Conservation (phyloP, 352 stramenopile genomes). For the Pythium oligandrum region DNA sequence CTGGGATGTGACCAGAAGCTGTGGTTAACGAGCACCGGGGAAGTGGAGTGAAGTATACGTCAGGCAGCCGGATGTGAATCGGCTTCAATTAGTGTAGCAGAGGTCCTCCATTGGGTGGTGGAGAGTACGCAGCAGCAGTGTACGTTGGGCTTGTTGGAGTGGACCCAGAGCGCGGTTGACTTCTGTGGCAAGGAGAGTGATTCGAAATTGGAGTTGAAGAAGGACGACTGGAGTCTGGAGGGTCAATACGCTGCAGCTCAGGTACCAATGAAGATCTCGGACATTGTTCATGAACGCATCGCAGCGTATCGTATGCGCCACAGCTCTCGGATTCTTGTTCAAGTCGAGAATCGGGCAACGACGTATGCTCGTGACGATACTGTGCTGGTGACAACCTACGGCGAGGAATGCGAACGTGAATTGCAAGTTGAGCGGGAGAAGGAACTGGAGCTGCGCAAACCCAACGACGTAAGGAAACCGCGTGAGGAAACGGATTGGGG, state of each 20-base stretch:
- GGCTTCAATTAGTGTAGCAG: slow-evolving; percentile 3
- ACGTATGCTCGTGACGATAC: not conserved
- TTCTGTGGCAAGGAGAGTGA: slow-evolving; percentile 20
- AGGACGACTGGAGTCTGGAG: slow-evolving; percentile 42
- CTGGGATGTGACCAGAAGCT: slow-evolving; percentile 71
- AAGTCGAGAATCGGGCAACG: not conserved
- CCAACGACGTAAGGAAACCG: not conserved
- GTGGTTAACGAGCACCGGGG: slow-evolving; percentile 54
- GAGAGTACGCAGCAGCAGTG: slow-evolving; percentile 75
- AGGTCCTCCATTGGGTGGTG: slow-evolving; percentile 85
- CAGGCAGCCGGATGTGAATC: no score
- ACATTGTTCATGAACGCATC: slow-evolving; percentile 22
- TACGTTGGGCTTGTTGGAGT: slow-evolving; percentile 62
- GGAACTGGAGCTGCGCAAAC: not conserved
- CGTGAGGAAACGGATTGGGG: not conserved
- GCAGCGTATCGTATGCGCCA: slow-evolving; percentile 6
- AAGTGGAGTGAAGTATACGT: slow-evolving; percentile 56
- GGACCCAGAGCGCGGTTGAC: slow-evolving; percentile 71
- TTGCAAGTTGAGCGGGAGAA: slow-evolving; percentile 1
- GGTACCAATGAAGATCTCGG: slow-evolving; percentile 20
- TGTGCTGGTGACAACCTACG: not conserved
- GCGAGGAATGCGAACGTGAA: slow-evolving; percentile 1
- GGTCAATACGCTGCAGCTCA: slow-evolving; percentile 31
- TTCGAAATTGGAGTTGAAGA: slow-evolving; percentile 2
- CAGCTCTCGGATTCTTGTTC: not conserved